Evolutionary conservation across 202 grass and related monocot species (phyloP).

Genomic region (Bolboschoenoplectus hybrid): DNA sequence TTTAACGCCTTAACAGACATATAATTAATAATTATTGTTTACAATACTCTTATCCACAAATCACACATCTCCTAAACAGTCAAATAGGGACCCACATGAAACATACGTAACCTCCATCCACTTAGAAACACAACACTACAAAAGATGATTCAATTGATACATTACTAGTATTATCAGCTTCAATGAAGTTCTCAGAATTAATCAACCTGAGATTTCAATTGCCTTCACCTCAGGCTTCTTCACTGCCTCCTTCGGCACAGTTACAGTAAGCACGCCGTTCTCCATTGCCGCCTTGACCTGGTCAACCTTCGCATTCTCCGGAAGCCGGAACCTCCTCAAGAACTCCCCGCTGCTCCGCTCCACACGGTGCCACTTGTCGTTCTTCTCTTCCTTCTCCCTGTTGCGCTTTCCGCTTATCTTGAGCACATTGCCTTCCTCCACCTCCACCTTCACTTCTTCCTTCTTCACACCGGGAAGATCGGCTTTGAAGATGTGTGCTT

Average conservation of each 20-base stretch:
- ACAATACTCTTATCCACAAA: no score
- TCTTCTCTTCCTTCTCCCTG: constrained; percentile 41
- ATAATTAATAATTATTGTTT: no score
- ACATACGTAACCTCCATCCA: no score
- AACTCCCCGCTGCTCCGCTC: constrained; percentile 57
- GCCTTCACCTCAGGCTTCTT: constrained; percentile 53
- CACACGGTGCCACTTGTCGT: not conserved
- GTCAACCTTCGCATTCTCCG: constrained; percentile 46
- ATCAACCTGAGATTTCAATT: constrained; percentile 55
- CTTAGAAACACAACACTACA: no score
- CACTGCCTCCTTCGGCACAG: constrained; percentile 53
- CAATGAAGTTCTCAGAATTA: no score
- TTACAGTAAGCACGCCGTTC: constrained; percentile 54
- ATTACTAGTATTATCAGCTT: no score
- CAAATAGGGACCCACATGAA: no score
- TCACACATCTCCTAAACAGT: no score
- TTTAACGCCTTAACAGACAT: no score
- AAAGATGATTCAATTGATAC: no score
- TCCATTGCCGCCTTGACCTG: constrained; percentile 50
- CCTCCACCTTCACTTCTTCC: not conserved
- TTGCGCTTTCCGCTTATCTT: constrained; percentile 54
- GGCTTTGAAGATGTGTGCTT: constrained; percentile 64
- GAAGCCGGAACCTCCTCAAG: constrained; percentile 56
- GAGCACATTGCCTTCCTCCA: constrained; percentile 57
- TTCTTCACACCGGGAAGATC: constrained; percentile 51